Conservation (phyloP, 164 flowering plant genomes). For the Nelumbo lutea region DNA sequence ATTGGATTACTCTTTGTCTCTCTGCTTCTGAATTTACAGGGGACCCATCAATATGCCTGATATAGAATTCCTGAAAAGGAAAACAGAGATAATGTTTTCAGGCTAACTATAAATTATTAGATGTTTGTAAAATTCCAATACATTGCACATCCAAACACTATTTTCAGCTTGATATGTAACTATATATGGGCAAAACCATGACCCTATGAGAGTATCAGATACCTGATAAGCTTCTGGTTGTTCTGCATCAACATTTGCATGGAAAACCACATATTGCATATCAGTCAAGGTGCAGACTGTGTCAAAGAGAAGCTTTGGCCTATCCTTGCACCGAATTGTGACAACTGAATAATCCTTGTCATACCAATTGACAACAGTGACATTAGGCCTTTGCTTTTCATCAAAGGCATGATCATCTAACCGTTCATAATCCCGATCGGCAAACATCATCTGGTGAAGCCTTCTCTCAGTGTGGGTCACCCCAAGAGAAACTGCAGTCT, state of each 20-base stretch:
- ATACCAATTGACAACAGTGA: constrained; percentile 59
- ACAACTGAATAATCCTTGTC: constrained; percentile 85
- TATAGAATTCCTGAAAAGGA: constrained; percentile 12
- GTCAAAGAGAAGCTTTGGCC: constrained; percentile 28
- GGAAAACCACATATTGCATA: constrained; percentile 12
- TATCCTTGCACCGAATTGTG: constrained; percentile 66
- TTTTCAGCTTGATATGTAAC: no score
- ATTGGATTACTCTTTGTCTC: constrained; percentile 51
- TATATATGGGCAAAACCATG: not conserved
- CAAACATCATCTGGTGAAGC: constrained; percentile 97
- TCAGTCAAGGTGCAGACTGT: constrained; percentile 11
- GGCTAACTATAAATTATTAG: not conserved
- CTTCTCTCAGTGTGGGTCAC: constrained; percentile 72
- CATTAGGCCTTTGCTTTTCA: constrained; percentile 54
- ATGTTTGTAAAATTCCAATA: not conserved
- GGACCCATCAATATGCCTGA: constrained; percentile 14
- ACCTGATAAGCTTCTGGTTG: constrained; percentile 3
- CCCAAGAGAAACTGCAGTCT: constrained; percentile 58
- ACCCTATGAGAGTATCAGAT: not conserved
- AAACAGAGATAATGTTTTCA: not conserved
- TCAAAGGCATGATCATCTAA: constrained; percentile 28
- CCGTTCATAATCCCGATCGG: constrained; percentile 73
- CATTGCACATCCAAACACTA: not conserved
- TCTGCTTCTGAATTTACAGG: constrained; percentile 16
- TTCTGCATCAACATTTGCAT: constrained; percentile 11